Percentiles rank a stretch among this genome's conserved stretches.
phyloP scores from a whole-genome alignment of 2,329 filamentous ascomycete genomes.

The Fusarium sp. region DNA sequence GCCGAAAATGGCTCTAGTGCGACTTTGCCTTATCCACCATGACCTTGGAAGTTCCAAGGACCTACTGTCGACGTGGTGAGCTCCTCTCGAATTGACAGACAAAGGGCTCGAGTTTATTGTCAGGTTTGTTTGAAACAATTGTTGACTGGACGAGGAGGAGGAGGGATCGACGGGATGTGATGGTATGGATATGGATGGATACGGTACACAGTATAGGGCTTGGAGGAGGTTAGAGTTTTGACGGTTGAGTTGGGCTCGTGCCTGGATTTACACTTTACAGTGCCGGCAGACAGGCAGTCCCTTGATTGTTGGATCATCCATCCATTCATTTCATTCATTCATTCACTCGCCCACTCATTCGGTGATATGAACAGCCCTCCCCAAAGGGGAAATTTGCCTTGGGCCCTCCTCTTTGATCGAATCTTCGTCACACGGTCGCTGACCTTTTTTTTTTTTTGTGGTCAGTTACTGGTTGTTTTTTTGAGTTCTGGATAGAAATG shows the following conservation, averaged over 20 bases:
- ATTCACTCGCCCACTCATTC: constrained; percentile 17
- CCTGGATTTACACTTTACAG: constrained; percentile 31
- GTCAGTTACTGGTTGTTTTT: neutral
- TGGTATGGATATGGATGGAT: neutral
- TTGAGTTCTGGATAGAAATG: no score
- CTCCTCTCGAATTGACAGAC: constrained; percentile 13
- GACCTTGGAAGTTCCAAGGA: constrained; percentile 31
- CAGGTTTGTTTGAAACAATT: constrained; percentile 22
- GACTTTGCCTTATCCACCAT: constrained; percentile 37
- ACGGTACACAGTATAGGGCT: neutral
- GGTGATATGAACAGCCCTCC: constrained; percentile 19
- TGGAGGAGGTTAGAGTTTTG: constrained; percentile 16
- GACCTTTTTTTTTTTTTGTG: neutral
- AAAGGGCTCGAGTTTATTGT: neutral
- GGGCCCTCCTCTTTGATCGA: neutral
- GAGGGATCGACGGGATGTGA: constrained; percentile 9
- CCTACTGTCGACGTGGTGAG: constrained; percentile 32
- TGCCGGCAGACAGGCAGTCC: constrained; percentile 10
- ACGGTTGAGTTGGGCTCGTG: constrained; percentile 34
- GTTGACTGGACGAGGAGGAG: constrained; percentile 1
- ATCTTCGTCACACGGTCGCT: constrained; percentile 4
- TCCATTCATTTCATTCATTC: neutral
- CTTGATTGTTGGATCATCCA: constrained; percentile 17
- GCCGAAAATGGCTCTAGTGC: constrained; percentile 37
- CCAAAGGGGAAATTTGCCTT: constrained; percentile 1